Evolutionary conservation across 164 flowering plant species (phyloP), one percentile per base, ranked within the genome.

Genomic region (Stephania cephalantha): DNA sequence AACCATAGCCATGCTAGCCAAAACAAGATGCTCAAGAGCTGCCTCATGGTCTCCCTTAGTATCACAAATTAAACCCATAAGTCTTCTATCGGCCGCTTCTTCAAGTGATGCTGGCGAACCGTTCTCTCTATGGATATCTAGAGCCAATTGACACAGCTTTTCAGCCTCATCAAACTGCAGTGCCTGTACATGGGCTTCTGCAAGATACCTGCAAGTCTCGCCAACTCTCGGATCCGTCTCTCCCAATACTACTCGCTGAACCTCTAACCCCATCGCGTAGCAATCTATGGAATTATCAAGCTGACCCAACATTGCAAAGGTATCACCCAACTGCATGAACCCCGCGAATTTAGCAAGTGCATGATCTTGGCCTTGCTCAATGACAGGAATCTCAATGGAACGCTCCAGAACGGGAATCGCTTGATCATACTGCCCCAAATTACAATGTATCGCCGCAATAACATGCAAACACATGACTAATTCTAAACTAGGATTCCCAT

Each of bases 311-410:
- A 93, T 92, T 0, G 98, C 92, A 77, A 84, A 91, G 30, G 97
- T 92, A 77, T 95, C 99, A 69, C 99, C 99, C 81, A 95, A 77
- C 79, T 95, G 99, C 99, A 93, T 93, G 74, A 88, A 83, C 44
- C 99, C 98, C 2, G 98, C 90, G 79, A 95, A 95, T 80, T 88
- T 93, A 50, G 96, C 98, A 70, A 93, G 96, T 45, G 97, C 96
- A 66, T 95, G 94, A 67, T 91, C 91, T 75, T 90, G 89, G 73
- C 91, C 91, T 81, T 90, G 89, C 72, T 88, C 94, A 65, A 87
- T 29, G 13, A 72, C 83, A 7, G 96, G 97, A 82, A 95, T 91
- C 83, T 88, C 90, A 75, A 92, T 82, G 4, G 99, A 90, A 17
- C 73, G 90, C 84, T 90, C 91, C 68, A 95, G 90, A 82, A 91